Base-by-base conservation (phyloP, 306 rosid species). In the Prunus davidiana region DNA sequence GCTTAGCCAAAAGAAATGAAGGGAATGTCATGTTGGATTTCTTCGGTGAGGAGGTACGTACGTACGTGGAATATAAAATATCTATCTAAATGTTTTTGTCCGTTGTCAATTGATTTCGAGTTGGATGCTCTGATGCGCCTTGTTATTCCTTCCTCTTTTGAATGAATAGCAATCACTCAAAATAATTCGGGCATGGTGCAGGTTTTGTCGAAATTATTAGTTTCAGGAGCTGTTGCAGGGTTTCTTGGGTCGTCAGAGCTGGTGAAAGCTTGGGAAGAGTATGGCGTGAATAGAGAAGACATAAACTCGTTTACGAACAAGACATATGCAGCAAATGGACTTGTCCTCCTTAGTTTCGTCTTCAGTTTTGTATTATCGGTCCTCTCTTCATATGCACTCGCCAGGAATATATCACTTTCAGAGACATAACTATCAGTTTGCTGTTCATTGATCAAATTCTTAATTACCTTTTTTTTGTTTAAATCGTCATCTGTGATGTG, bases 181-280 rank as follows among this genome's bases (percentile, higher is more conserved):
- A 38, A 1, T 6, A 58, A 28, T 16, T 63, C 16, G 69, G 50
- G 50, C 50, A 38, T 52, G 19, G 24, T n/a, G 61, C 61, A 55
- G 54, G 72, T 68, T 22, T 14, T 68, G 72, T 46, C 22, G 30
- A 68, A 46, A 22, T 24, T 68, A 13, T 6, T 68, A 46, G 57
- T 56, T 45, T 68, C 72, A 13, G 72, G 72, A 45, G 72, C 38
- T 67, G 72, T 67, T 8, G 22, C 57, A 22, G 57, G 72, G 24
- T 68, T 68, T 24, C 3, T 68, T 14, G 52, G 41, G 72, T 8
- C 41, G 0, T 38, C 57, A 20, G 19, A 67, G 8, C 24, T 10
- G 9, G 7, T 67, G 16, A 41, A 41, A 67, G 0, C 0, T 13
- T 67, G 71, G 71, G 16, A 18, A 8, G 30, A 67, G 0, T 5